A percentile compares a stretch with the other conserved stretches of the same genome.
These are phyloP conservation scores for Ustilago tritici DNA, from an alignment of 1,284 basidiomycete species.

Conservation along the genomic window DNA sequence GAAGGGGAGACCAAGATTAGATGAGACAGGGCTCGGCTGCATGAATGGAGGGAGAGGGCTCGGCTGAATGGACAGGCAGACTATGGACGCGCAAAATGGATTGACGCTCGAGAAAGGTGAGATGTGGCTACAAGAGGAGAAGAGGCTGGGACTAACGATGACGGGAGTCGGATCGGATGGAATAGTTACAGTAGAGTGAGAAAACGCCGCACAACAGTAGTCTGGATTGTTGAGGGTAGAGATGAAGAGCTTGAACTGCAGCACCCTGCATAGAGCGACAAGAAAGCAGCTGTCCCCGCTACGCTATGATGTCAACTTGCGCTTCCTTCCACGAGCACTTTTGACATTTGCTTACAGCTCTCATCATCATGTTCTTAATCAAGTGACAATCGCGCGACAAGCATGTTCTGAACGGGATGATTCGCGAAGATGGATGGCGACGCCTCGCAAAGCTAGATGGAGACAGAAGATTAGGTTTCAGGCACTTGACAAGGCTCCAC, in stretches of 20 bases:
- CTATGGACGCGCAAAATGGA: background rate
- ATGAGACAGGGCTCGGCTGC: conserved; percentile 20
- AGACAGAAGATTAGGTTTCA: background rate
- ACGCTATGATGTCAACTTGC: conserved; percentile 5
- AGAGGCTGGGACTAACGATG: background rate
- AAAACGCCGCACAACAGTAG: conserved; percentile 1
- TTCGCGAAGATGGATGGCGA: conserved; percentile 1
- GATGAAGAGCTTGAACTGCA: conserved; percentile 7
- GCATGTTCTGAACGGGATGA: background rate
- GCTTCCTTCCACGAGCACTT: background rate
- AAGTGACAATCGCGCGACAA: background rate
- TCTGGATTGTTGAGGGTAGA: background rate
- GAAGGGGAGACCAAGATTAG: conserved; percentile 10
- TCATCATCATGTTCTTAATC: background rate
- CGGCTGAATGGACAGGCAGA: conserved; percentile 12
- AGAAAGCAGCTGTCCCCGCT: background rate
- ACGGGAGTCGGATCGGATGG: conserved; percentile 14
- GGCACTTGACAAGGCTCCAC: background rate
- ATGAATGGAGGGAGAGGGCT: conserved; percentile 3
- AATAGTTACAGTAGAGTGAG: background rate
- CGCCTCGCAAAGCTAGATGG: background rate
- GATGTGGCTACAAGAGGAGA: no score
- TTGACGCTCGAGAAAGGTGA: background rate
- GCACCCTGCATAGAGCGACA: conserved; percentile 15
- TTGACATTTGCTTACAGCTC: background rate